phyloP scores from a whole-genome alignment of 2,329 filamentous ascomycete genomes.

The Diaporthe aspalathi region DNA sequence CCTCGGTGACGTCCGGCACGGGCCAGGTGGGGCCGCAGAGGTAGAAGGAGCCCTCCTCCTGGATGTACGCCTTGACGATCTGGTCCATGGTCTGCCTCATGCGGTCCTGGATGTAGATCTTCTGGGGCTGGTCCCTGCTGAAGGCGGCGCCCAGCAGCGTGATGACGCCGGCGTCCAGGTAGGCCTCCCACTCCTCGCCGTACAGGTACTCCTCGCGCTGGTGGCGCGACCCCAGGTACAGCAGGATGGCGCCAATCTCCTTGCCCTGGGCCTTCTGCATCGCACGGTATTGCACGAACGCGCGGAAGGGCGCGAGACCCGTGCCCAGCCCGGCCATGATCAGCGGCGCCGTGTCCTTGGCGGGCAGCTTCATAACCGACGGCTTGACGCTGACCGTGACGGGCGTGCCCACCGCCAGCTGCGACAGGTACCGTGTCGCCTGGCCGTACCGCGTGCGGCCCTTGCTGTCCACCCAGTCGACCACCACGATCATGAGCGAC shows the following conservation, averaged over 20 bases:
- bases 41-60: conserved; percentile 93
- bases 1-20: conserved; percentile 94
- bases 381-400: conserved; percentile 97
- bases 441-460: conserved; percentile 93
- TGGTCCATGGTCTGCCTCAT: conserved; percentile 90
- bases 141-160: conserved; percentile 94
- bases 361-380: conserved; percentile 98
- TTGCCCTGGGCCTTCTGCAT: conserved; percentile 98
- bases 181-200: conserved; percentile 99
- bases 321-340: conserved; percentile 99
- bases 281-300: conserved; percentile 97
- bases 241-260: conserved; percentile 89
- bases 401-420: conserved; percentile 77
- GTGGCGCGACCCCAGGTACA: conserved; percentile 97
- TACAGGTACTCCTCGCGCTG: conserved; percentile 99
- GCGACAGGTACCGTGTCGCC: conserved; percentile 88
- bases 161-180: conserved; percentile 93
- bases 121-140: conserved; percentile 95
- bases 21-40: conserved; percentile 98
- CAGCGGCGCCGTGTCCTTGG: conserved; percentile 86
- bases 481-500: conserved; percentile 95
- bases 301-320: conserved; percentile 97
- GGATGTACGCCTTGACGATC: conserved; percentile 87
- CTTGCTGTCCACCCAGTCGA: conserved; percentile 90
- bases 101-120: conserved; percentile 99